Conservation (phyloP, 495 filamentous ascomycete genomes). For the Xylaria venustula region DNA sequence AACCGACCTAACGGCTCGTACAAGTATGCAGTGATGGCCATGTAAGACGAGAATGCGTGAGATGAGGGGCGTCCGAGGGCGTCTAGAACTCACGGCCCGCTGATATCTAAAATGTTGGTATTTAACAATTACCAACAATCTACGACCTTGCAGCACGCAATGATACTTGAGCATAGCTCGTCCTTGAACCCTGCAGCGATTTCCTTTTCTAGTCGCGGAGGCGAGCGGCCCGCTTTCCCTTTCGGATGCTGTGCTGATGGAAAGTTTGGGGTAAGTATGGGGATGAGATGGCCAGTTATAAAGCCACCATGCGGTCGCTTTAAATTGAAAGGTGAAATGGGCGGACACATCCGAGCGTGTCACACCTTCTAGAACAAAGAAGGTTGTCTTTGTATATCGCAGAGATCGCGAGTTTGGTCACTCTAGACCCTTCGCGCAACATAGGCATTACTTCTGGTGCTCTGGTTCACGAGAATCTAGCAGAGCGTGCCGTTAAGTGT, state of each 20-base stretch:
- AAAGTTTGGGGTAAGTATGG: slow-evolving; percentile 1
- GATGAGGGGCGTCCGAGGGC: neutral
- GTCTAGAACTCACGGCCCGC: neutral
- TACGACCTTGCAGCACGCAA: neutral
- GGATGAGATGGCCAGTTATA: slow-evolving; percentile 3
- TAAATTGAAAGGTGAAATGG: neutral
- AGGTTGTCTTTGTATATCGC: too few relatives aligned
- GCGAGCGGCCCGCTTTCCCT: slow-evolving; percentile 8
- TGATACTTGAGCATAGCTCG: neutral
- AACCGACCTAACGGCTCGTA: neutral
- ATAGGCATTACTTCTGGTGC: too few relatives aligned
- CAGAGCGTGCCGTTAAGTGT: neutral
- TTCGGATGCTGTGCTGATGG: neutral
- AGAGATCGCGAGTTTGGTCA: too few relatives aligned
- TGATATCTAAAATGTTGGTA: neutral
- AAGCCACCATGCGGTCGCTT: neutral
- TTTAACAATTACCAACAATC: neutral
- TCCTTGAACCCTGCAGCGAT: neutral
- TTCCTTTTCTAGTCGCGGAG: slow-evolving; percentile 3
- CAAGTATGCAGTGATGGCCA: neutral
- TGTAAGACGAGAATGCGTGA: neutral
- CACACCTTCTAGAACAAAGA: too few relatives aligned
- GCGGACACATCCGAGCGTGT: neutral
- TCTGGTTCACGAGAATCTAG: too few relatives aligned
- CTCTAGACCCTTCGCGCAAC: too few relatives aligned